phyloP scores from a whole-genome alignment of 139 green algal genomes.

The Edaphochlamys debaryana region DNA sequence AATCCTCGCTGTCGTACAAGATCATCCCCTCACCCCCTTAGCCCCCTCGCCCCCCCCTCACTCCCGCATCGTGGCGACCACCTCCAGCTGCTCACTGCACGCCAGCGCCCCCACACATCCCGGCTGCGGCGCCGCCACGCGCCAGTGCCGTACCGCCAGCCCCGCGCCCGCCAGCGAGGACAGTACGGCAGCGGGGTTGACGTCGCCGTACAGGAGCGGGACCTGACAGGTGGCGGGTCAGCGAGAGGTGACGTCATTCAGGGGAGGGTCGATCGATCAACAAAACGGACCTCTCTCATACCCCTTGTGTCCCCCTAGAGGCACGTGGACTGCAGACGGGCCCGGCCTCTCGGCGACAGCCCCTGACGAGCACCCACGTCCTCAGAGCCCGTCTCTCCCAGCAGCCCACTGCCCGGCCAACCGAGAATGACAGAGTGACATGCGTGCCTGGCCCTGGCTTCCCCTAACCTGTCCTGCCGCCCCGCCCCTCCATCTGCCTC shows the following conservation, averaged over 20 bases:
- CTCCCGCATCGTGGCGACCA: slow-evolving; percentile 1
- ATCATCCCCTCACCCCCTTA: neutral
- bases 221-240: neutral
- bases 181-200: slow-evolving; percentile 32
- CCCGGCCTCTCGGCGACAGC: no score
- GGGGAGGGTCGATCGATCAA: no score
- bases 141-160: slow-evolving; percentile 2
- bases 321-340: neutral
- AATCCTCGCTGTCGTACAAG: no score
- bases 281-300: no score
- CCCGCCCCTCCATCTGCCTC: no score
- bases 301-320: no score
- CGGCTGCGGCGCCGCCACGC: slow-evolving; percentile 7
- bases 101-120: neutral
- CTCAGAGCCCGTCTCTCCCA: no score
- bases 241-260: neutral
- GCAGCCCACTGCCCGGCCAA: no score
- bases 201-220: neutral
- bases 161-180: neutral
- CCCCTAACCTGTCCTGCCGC: neutral
- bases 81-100: slow-evolving; percentile 26
- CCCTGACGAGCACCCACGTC: neutral
- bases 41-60: neutral
- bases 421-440: no score
- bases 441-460: neutral